Percentiles rank a stretch among this genome's conserved stretches.
Evolutionary conservation across 78 protist genomes (phyloP).

Genomic region (Dictyostelium brefeldianum): DNA sequence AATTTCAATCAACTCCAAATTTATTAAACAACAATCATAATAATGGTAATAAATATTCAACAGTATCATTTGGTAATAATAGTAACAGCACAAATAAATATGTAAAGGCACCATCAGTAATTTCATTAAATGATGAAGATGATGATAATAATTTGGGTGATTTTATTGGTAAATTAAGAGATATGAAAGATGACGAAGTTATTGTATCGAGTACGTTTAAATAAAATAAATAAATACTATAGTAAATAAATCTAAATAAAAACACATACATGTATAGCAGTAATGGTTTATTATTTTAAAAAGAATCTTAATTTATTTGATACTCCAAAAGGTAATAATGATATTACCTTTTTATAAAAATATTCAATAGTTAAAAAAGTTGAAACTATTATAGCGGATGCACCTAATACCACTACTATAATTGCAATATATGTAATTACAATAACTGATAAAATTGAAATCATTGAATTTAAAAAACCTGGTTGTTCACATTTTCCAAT

Average conservation of each 20-base stretch:
- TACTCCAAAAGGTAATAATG: no score
- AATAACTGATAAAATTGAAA: no score
- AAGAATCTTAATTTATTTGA: no score
- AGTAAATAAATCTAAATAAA: not conserved
- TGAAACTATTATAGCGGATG: no score
- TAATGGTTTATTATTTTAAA: no score
- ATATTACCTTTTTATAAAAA: no score
- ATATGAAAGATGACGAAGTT: slow-evolving; percentile 42
- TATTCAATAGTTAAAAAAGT: no score
- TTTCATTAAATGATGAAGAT: slow-evolving; percentile 52
- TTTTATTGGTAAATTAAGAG: slow-evolving; percentile 33
- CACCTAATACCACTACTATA: no score
- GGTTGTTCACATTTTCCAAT: no score
- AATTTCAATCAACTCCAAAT: slow-evolving; percentile 40
- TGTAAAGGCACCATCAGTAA: slow-evolving; percentile 66
- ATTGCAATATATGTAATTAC: no score
- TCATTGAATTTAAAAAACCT: no score
- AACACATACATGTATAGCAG: not conserved
- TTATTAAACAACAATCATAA: not conserved
- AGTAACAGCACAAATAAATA: not conserved
- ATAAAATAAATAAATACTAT: not conserved
- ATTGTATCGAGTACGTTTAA: slow-evolving; percentile 24
- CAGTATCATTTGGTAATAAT: not conserved
- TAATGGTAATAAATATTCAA: not conserved
- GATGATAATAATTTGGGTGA: slow-evolving; percentile 20